Evolutionary conservation across 176 grass and related monocot species (phyloP).

Genomic region (Oryza punctata): DNA sequence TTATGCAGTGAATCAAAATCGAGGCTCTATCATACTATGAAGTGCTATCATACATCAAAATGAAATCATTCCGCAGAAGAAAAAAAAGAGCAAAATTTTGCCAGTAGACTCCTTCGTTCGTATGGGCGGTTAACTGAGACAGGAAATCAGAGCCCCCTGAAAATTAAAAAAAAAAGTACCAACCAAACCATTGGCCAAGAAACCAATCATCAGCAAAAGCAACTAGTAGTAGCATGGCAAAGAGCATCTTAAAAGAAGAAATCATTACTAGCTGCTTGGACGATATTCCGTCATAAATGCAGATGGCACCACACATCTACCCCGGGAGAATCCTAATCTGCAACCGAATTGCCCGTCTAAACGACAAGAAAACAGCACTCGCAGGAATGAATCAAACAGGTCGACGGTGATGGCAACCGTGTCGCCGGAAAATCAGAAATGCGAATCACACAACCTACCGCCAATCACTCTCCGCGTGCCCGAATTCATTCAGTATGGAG

Average conservation of each 20-base stretch:
- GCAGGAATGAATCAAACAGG: not conserved
- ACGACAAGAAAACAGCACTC: not conserved
- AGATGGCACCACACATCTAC: conserved; percentile 18
- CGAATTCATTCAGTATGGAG: not conserved
- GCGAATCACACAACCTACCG: conserved; percentile 1
- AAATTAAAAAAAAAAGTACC: not conserved
- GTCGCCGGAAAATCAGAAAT: conserved; percentile 18
- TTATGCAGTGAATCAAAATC: conserved; percentile 5
- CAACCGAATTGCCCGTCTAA: conserved; percentile 18
- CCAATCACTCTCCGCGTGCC: not conserved
- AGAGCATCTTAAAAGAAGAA: conserved; percentile 27
- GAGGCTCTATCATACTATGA: not conserved
- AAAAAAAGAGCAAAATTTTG: not conserved
- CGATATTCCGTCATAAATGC: conserved; percentile 51
- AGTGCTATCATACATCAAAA: not conserved
- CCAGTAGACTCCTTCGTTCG: conserved; percentile 13
- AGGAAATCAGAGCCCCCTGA: not conserved
- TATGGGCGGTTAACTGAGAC: not conserved
- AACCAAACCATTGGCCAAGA: not conserved
- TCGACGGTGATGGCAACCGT: not conserved
- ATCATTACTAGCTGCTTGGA: conserved; percentile 11
- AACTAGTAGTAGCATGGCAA: not conserved
- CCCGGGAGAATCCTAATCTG: conserved; percentile 14
- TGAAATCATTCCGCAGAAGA: not conserved
- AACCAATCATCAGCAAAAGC: conserved; percentile 9